Conservation (phyloP, 768 basidiomycete genomes). For the Tulasnella sp. region DNA sequence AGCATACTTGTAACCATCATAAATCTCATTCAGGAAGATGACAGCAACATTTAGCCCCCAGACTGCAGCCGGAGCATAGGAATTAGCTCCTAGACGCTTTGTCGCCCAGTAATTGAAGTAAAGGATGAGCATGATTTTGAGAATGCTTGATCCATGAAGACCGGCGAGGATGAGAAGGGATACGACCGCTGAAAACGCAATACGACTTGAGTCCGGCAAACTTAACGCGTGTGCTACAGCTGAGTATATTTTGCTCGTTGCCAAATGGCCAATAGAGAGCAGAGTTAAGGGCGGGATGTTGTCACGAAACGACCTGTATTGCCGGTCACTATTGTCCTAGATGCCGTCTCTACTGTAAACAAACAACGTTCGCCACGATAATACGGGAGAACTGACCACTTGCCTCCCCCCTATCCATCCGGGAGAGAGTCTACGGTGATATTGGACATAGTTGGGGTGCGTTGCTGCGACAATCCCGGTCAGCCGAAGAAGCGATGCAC, state of each 20-base stretch:
- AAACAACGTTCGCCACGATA: not conserved
- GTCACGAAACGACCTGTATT: slow-evolving; percentile 83
- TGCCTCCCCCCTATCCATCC: slow-evolving; percentile 82
- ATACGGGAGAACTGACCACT: slow-evolving; percentile 54
- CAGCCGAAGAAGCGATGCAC: not conserved
- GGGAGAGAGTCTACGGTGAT: slow-evolving; percentile 51
- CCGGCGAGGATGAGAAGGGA: slow-evolving; percentile 61
- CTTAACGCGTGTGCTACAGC: slow-evolving; percentile 29
- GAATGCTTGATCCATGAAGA: slow-evolving; percentile 73
- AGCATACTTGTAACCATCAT: slow-evolving; percentile 68
- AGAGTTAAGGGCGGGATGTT: slow-evolving; percentile 63
- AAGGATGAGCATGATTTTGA: slow-evolving; percentile 77
- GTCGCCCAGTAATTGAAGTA: slow-evolving; percentile 64
- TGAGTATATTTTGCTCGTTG: slow-evolving; percentile 52
- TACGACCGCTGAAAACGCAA: slow-evolving; percentile 60
- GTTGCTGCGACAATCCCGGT: slow-evolving; percentile 47
- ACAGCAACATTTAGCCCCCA: slow-evolving; percentile 76
- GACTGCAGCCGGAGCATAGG: slow-evolving; percentile 52
- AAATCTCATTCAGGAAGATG: slow-evolving; percentile 72
- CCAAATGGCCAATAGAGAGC: slow-evolving; percentile 54
- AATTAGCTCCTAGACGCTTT: slow-evolving; percentile 43
- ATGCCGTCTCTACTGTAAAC: not conserved
- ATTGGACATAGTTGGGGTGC: slow-evolving; percentile 70
- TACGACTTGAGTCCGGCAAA: slow-evolving; percentile 39
- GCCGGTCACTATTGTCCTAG: slow-evolving; percentile 91